Base-by-base conservation (phyloP, 805 yeast genomes). In the Candida easanensis region DNA sequence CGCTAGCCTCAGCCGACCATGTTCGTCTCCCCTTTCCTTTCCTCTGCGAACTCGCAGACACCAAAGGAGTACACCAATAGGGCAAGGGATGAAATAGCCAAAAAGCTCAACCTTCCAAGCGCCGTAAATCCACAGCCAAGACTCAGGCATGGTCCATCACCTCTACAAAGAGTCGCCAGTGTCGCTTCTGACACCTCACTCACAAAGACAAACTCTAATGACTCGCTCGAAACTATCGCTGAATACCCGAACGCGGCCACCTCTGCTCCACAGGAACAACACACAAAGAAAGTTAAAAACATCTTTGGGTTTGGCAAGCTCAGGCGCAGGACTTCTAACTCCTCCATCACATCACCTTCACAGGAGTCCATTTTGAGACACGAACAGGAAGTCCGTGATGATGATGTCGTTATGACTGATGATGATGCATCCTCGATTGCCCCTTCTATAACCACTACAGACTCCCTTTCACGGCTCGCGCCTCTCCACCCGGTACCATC, bases 51-150 rank as follows among this genome's bases (percentile, higher is more conserved):
- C 16, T 38, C 52, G 16, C 39, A 48, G 18, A 60, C 65, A n/a
- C 65, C 66, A 15, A 40, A 50, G 48, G 58, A 55, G 52, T 62
- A 52, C 45, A 58, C 57, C 9, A 54, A 52, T 21, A 41, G 58
- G 25, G 66, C 66, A 20, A 45, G 66, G 30, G 58, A 52, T 38
- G 64, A 62, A 38, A 50, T 62, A n/a, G 48, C 49, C 11, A 44
- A 45, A 25, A 54, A 55, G 42, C 50, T 62, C 18, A 54, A 52
- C 21, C 41, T 54, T 7, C 19, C 33, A 30, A 19, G 23, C 11
- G 20, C 32, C 13, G 33, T 50, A 19, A 19, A 51, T 2, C 17
- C 57, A 7, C 49, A 53, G 15, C 22, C 48, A 14, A 16, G 26
- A 19, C 45, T 59, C n/a, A 53, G 41, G 42, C 59, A 61, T 44